phyloP scores from a whole-genome alignment of 2,329 filamentous ascomycete genomes.

The Ophiostoma sp. region DNA sequence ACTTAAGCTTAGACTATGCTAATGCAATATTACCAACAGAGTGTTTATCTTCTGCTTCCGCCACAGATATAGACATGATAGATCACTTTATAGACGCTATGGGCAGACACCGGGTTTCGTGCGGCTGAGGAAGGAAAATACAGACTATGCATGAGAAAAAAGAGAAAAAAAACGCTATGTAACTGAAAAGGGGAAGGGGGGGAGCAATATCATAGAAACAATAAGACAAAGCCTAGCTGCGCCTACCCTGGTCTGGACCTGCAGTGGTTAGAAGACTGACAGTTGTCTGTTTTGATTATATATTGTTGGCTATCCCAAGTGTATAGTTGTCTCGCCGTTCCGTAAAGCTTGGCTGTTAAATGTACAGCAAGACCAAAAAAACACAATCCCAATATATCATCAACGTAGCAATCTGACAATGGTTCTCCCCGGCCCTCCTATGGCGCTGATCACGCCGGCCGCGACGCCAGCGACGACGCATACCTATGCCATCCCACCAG shows the following conservation, averaged over 20 bases:
- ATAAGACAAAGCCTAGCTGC: not conserved
- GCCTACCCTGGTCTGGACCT: not conserved
- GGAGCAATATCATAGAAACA: not conserved
- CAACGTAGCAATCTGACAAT: not conserved
- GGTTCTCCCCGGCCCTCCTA: not conserved
- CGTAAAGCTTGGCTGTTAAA: not conserved
- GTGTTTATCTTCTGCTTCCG: not conserved
- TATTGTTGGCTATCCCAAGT: not conserved
- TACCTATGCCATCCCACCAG: slow-evolving; percentile 21
- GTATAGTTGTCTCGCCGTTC: too few relatives aligned
- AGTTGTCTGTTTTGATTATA: not conserved
- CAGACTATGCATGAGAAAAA: not conserved
- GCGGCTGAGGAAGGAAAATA: not conserved
- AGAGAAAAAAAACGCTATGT: too few relatives aligned
- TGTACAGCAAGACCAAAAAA: not conserved
- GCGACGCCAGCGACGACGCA: slow-evolving; percentile 17
- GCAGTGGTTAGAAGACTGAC: not conserved
- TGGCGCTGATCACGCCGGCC: slow-evolving; percentile 5
- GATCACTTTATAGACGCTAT: not conserved
- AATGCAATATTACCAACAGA: not conserved
- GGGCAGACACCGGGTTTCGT: not conserved
- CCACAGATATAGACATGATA: not conserved
- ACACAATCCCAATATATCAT: not conserved
- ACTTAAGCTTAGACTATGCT: not conserved
- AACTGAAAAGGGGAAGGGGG: not conserved